phyloP scores from a whole-genome alignment of 1,139 yeast species.

The Blastobotrys proliferans region DNA sequence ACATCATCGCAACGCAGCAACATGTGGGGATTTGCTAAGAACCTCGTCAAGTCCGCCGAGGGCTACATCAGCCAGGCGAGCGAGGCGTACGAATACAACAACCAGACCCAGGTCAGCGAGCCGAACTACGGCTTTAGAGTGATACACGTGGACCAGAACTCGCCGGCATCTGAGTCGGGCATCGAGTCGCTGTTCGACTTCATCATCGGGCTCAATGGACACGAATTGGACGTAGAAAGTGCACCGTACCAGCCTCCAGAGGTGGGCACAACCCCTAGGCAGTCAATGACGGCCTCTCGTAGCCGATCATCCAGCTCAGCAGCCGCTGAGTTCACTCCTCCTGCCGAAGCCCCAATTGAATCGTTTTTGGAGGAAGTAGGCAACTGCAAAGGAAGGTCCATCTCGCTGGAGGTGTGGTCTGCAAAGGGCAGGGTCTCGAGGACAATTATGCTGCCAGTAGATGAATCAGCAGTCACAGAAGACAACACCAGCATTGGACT shows the following conservation, averaged over 20 bases:
- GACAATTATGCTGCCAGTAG: constrained; percentile 39
- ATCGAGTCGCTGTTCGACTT: constrained; percentile 86
- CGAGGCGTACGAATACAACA: constrained; percentile 8
- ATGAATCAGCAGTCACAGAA: constrained; percentile 3
- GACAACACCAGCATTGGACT: constrained; percentile 33
- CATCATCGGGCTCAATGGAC: constrained; percentile 72
- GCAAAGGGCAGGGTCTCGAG: constrained; percentile 80
- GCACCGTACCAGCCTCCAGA: constrained; percentile 6
- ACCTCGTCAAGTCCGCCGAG: constrained; percentile 73
- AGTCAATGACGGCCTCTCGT: neutral
- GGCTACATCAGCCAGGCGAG: constrained; percentile 27
- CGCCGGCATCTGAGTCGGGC: constrained; percentile 45
- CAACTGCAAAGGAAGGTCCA: constrained; percentile 33
- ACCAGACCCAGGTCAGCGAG: constrained; percentile 17
- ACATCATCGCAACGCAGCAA: too few relatives aligned
- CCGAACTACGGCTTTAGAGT: constrained; percentile 52
- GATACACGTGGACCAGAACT: constrained; percentile 43
- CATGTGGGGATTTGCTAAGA: constrained; percentile 89
- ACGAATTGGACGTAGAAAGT: constrained; percentile 39
- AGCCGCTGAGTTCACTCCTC: constrained; percentile 14
- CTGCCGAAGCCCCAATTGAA: constrained; percentile 26
- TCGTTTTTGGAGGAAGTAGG: constrained; percentile 28
- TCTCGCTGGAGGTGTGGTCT: constrained; percentile 74
- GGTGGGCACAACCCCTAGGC: constrained; percentile 1
- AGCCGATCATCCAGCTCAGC: constrained; percentile 21